These are phyloP conservation scores for Penicillium psychrofluorescens DNA, from an alignment of 495 filamentous ascomycete species.

Conservation along the genomic window DNA sequence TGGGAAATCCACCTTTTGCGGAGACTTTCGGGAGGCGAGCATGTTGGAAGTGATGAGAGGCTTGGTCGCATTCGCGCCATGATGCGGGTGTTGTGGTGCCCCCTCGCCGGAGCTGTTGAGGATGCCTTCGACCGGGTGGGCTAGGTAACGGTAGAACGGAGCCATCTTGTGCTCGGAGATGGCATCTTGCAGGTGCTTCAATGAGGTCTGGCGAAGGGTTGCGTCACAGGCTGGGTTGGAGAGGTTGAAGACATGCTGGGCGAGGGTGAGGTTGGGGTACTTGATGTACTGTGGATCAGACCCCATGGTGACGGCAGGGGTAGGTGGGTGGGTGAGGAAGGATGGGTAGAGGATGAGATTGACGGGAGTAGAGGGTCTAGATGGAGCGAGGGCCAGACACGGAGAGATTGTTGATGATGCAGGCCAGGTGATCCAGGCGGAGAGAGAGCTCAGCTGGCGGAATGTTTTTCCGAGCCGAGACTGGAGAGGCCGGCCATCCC, in stretches of 20 bases:
- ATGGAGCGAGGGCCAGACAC: no score
- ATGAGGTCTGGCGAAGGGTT: constrained; percentile 59
- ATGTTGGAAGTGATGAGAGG: constrained; percentile 51
- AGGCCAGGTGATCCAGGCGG: constrained; percentile 10
- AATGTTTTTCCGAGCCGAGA: constrained; percentile 29
- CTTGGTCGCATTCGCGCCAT: constrained; percentile 49
- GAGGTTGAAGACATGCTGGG: constrained; percentile 96
- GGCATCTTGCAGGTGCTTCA: constrained; percentile 84
- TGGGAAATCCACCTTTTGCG: constrained; percentile 57
- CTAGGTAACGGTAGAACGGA: constrained; percentile 89
- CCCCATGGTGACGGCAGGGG: constrained; percentile 60
- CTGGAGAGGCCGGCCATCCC: neutral
- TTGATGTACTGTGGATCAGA: constrained; percentile 95
- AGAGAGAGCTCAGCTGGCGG: constrained; percentile 32
- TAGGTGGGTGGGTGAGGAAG: constrained; percentile 5
- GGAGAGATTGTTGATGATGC: neutral
- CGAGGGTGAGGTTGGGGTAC: constrained; percentile 84
- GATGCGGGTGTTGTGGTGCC: constrained; percentile 48
- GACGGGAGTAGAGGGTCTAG: constrained; percentile 16
- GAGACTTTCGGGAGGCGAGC: constrained; percentile 59
- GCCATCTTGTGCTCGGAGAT: constrained; percentile 95
- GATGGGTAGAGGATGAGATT: constrained; percentile 7
- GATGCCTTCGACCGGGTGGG: constrained; percentile 87
- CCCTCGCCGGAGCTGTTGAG: constrained; percentile 73
- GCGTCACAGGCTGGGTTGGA: constrained; percentile 76